phyloP scores from a whole-genome alignment of 768 basidiomycete genomes.

The Tulasnella sp. region DNA sequence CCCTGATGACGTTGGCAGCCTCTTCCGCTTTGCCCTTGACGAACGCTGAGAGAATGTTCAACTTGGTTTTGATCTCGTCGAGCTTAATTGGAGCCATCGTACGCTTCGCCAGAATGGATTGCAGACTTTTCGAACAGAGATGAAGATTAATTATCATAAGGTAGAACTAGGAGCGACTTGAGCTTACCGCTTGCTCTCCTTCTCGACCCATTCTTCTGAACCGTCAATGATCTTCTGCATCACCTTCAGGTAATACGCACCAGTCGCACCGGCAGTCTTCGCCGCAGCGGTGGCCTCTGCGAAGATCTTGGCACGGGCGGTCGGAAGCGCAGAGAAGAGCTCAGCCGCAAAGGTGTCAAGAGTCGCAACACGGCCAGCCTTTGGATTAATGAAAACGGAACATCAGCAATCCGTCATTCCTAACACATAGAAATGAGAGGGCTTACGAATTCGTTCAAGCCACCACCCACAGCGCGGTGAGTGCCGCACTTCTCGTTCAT shows the following conservation, averaged over 20 bases:
- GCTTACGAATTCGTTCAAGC: conserved; percentile 45
- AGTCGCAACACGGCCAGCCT: conserved; percentile 73
- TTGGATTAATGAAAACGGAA: conserved; percentile 8
- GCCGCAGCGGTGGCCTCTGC: conserved; percentile 51
- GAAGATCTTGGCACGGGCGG: conserved; percentile 48
- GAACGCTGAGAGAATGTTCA: conserved; percentile 71
- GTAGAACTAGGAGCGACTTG: conserved; percentile 19
- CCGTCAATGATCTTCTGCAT: conserved; percentile 78
- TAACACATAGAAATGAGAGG: background rate
- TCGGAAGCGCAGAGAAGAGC: conserved; percentile 53
- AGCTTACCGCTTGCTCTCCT: conserved; percentile 69
- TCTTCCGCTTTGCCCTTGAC: conserved; percentile 26
- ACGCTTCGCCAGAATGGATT: conserved; percentile 65
- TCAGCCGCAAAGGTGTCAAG: conserved; percentile 68
- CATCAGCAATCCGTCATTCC: conserved; percentile 5
- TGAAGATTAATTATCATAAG: conserved; percentile 19
- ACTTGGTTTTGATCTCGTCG: conserved; percentile 88
- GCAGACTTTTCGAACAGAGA: too few relatives aligned
- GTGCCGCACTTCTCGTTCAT: conserved; percentile 85
- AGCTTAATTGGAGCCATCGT: conserved; percentile 66
- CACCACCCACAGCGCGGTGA: conserved; percentile 69
- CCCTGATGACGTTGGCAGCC: conserved; percentile 23
- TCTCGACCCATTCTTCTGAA: conserved; percentile 64
- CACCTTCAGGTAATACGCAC: conserved; percentile 74
- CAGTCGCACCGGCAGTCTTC: conserved; percentile 37